These are phyloP conservation scores for Corrigiola litoralis DNA, from an alignment of 179 eudicot species.

Conservation along the genomic window DNA sequence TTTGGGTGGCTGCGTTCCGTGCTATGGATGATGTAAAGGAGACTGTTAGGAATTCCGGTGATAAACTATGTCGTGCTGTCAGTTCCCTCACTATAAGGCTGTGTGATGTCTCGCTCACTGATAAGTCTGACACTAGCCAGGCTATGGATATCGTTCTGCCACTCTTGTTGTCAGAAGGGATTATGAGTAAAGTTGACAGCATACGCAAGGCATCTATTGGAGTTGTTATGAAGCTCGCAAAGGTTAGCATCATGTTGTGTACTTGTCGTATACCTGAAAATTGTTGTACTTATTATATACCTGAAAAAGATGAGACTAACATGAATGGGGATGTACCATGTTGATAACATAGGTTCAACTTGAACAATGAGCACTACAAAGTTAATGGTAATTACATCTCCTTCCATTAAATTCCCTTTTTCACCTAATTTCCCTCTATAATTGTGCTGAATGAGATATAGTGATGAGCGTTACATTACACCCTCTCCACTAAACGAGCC, in stretches of 20 bases:
- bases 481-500: too few relatives aligned
- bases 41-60: conserved; percentile 89
- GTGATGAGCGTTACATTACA: too few relatives aligned
- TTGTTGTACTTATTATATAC: too few relatives aligned
- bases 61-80: conserved; percentile 77
- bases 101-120: conserved; percentile 86
- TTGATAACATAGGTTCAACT: too few relatives aligned
- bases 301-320: too few relatives aligned
- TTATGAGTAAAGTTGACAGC: conserved; percentile 94
- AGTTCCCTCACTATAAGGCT: conserved; percentile 76
- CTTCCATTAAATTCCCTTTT: too few relatives aligned
- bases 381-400: too few relatives aligned
- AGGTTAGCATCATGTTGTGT: conserved; percentile 42
- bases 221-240: conserved; percentile 90
- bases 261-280: neutral
- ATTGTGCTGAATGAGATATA: too few relatives aligned
- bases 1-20: conserved; percentile 91
- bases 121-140: conserved; percentile 59
- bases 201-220: conserved; percentile 89
- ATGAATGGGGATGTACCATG: too few relatives aligned
- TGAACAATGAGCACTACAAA: too few relatives aligned
- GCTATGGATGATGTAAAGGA: conserved; percentile 99
- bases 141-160: conserved; percentile 88
- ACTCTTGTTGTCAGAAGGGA: conserved; percentile 80
- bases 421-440: too few relatives aligned